Evolutionary conservation across 179 eudicot species (phyloP).

Genomic region (Silene vulgaris): DNA sequence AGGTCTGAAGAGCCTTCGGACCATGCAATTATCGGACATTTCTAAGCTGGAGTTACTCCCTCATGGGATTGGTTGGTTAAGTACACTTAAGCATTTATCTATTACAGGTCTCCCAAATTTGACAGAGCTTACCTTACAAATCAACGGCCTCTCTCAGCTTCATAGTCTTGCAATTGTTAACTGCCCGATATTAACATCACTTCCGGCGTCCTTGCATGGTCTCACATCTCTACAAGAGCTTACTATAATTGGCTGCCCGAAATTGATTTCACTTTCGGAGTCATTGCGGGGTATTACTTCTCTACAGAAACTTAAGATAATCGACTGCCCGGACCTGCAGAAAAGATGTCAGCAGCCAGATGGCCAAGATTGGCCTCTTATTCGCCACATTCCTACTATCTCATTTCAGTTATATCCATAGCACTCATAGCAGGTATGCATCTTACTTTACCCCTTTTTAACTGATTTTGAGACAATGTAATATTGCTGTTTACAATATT

Average conservation of each 20-base stretch:
- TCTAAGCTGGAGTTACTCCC: not conserved
- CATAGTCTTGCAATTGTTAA: not conserved
- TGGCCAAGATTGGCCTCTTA: too few species aligned
- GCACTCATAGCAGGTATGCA: not conserved
- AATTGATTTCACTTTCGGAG: too few species aligned
- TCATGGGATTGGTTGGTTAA: not conserved
- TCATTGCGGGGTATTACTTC: too few species aligned
- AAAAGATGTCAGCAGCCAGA: too few species aligned
- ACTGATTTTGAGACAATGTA: too few species aligned
- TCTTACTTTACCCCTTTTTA: not conserved
- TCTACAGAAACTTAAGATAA: too few species aligned
- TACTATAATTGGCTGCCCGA: not conserved
- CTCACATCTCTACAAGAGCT: constrained; percentile 14
- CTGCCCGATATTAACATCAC: constrained; percentile 12
- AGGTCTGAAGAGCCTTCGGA: constrained; percentile 10
- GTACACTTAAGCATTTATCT: not conserved
- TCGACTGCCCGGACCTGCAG: too few species aligned
- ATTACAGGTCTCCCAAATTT: not conserved
- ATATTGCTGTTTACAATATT: too few species aligned
- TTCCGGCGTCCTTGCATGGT: constrained; percentile 10
- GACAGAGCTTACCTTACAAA: not conserved
- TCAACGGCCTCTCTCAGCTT: constrained; percentile 13
- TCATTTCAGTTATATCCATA: too few species aligned
- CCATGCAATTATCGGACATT: not conserved
- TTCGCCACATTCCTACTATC: too few species aligned